Percentiles rank a stretch among this genome's conserved stretches.
These are phyloP conservation scores for Pseudonitzschia multistriata DNA, from an alignment of 108 stramenopile genomes.

Conservation along the genomic window DNA sequence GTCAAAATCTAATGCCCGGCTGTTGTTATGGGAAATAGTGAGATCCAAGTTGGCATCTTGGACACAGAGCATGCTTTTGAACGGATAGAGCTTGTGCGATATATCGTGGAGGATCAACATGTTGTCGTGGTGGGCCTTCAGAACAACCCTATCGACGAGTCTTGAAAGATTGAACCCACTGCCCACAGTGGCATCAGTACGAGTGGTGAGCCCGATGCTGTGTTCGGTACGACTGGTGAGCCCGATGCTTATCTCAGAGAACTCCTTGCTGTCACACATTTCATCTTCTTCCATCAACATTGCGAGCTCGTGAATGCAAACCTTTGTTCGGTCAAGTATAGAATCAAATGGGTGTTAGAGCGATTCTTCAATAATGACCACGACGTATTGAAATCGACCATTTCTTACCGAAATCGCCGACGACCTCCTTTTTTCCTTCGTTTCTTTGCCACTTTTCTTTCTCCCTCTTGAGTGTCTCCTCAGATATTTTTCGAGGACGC, in stretches of 20 bases:
- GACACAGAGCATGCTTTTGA: background rate
- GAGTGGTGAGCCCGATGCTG: background rate
- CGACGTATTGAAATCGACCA: background rate
- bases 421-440: background rate
- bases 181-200: background rate
- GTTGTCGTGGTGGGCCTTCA: background rate
- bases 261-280: too few relatives aligned
- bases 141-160: background rate
- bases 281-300: background rate
- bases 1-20: background rate
- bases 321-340: too few relatives aligned
- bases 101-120: background rate
- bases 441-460: background rate
- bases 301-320: background rate
- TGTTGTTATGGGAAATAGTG: background rate
- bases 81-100: background rate
- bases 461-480: background rate
- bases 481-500: background rate
- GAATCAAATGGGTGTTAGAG: too few relatives aligned
- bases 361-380: background rate
- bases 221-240: background rate
- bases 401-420: constrained; percentile 1
- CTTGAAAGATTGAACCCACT: background rate
- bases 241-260: background rate
- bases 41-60: background rate